Evolutionary conservation across 208 protist genomes (phyloP), one percentile per base, ranked within the genome.

Genomic region (Acanthamoeba castellanii): DNA sequence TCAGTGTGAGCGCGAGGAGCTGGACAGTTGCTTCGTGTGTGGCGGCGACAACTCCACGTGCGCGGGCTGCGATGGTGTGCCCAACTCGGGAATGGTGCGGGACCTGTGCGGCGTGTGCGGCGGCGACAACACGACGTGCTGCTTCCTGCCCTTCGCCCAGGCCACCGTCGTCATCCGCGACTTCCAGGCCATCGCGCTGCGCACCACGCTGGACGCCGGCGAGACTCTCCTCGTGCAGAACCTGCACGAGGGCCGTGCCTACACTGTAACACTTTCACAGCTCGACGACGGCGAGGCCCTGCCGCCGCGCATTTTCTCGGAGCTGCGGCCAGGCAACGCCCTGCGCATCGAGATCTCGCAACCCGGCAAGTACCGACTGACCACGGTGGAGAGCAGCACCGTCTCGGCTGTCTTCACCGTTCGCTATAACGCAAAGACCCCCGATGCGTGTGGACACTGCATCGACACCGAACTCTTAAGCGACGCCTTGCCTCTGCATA

Each of bases 71-170:
- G 82, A 90, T n/a, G 34, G 45, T 16, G 61, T 90, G 0, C 27
- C 82, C 45, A 66, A 64, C 13, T 90, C 82, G 27, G 82, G 82
- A 0, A 0, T 64, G 45, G 50, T 7, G 34, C 27, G 20, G 0
- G 82, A 90, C 82, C 20, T 50, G 59, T 90, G 82, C 82, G 82
- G 82, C 22, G 82, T 66, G 30, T 90, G 82, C 82, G 82, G 82
- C 45, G 82, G 82, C 47, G 32, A 50, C 27, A 64, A 25, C 82
- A 90, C 82, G 0, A n/a, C 45, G 20, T 64, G 82, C 82, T 72
- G 64, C 64, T 72, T 72, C 64, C 64, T 72, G 64, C 64, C 64
- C 64, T 72, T 72, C 64, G 25, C 64, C 0, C 64, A 72, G 20
- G 30, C 64, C 0, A 9, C 2, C 7, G 64, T 32, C 20, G 30